Evolutionary conservation across 176 grass and related monocot genomes (phyloP), one percentile per base, ranked within the genome.

Genomic region (Luzula sylvatica): DNA sequence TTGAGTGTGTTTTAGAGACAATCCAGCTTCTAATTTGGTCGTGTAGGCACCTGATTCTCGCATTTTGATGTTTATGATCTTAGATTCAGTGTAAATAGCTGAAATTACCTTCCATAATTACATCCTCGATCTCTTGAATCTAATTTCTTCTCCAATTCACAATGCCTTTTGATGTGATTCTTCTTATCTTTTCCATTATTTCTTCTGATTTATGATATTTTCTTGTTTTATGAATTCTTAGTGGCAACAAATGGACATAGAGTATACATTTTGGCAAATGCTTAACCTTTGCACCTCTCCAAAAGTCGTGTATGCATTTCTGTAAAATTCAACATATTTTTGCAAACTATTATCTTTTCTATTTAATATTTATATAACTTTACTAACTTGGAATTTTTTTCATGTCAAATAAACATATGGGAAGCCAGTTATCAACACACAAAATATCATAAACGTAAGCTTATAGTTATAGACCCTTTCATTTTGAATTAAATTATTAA

Each of bases 221-320:
- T 44, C 47, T 66, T 77, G 4, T 70, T 70, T 18, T 74, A 56
- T 42, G 66, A 46, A 58, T 70, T 70, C 47, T 50, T 74, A 98
- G 92, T 98, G 92, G 92, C 92, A 90, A 79, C 92, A 98, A 96
- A 98, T 98, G 92, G 92, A 98, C 61, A 80, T 90, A 14, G 85
- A 98, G 75, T 98, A 98, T 69, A 90, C 92, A 42, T 90, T 98
- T 77, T 98, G 92, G 92, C 92, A 98, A 90, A 98, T 98, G 92
- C 85, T 98, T 65, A 70, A 98, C 82, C 92, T 98, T 38, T 98
- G 85, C 83, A 98, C 85, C 68, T 90, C 92, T 58, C 92, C 81
- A 13, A 90, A 98, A 98, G 65, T 98, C 79, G 92, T 98, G 92
- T 98, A 90, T 22, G 92, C 69, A 72, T 83, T 46, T 61, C 46